Base-by-base conservation (phyloP, 331 rosid genomes). In the Acacia concinna region DNA sequence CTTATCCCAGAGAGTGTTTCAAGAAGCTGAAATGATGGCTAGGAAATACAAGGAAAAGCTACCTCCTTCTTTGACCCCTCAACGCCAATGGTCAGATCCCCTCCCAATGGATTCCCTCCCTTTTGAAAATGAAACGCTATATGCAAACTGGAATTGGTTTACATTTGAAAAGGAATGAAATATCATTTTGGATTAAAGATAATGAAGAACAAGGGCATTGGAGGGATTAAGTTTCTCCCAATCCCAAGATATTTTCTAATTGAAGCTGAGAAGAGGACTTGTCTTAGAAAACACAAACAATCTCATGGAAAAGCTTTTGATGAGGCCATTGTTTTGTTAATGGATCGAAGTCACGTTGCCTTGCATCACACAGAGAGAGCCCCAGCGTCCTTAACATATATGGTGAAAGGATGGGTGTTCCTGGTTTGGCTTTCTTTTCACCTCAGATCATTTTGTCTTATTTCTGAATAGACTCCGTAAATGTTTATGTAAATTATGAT, bases 21-120 rank as follows among this genome's bases (percentile, higher is more conserved):
- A 84, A 6, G 98, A 94, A 85, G 96, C 97, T 23, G 89, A 88
- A 71, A 56, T 81, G 81, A 92, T 92, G 98, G 97, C 91, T 14
- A 89, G 78, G 85, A 88, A 82, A 83, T 92, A 90, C 77, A 87
- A 86, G 85, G 85, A 84, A 86, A 90, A 88, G 75, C 82, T 92
- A 57, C 89, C 88, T 43, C 77, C 83, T 27, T 51, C 76, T 46
- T 5, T 51, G 62, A 52, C 27, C 14, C 51, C 23, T 17, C 51
- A 62, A 62, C 52, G 23, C 12, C 51, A 62, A 62, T 44, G 23
- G 67, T 52, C 76, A 63, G 68, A 69, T 4, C 8, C 76, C 17
- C 54, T 74, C 15, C 40, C 66, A 68, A 78, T 14, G 23, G 34
- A 62, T 41, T 73, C 6, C 71, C 5, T 85, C 25, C 88, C 83